Evolutionary conservation across 176 grass and related monocot genomes (phyloP), one percentile per base, ranked within the genome.

Genomic region (Panicum miliaceum): DNA sequence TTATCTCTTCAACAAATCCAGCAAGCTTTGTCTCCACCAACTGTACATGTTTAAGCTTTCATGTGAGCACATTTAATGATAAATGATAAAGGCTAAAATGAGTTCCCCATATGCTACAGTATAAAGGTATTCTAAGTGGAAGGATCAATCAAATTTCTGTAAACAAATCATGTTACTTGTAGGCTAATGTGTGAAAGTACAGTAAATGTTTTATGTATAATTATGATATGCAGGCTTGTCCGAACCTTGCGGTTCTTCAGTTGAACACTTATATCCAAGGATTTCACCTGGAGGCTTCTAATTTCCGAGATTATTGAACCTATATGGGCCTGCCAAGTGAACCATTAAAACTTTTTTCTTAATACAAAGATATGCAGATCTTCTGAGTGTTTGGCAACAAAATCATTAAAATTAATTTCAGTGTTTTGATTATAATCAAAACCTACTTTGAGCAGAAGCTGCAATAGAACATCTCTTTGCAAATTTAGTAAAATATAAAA

Each of bases 241-340:
- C 16, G 43, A 76, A 94, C 92, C 86, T 94, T 94, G 59, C 92
- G 78, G 68, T 94, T 94, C 74, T 82, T 94, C 47, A 94, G 86
- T 56, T 77, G 86, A 36, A 91, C 40, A 64, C 92, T 87, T 46
- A 94, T 86, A 71, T 87, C 89, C 72, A 63, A 65, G 6, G 89
- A 91, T 94, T 84, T 90, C 78, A 91, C 89, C 47, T 90, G 89
- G 8, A 94, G 89, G 83, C 48, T 94, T 86, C 85, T 94, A 86
- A 94, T 81, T 83, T 94, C 86, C 32, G 79, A 94, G 77, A 79
- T 91, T 79, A 91, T 83, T 35, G 66, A 86, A 53, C 92, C 79
- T 86, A 94, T 94, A 70, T 94, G 81, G 35, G 80, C 83, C 92
- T 94, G 68, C 20, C 53, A 86, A 45, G 48, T 61, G 71, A 86